Conservation (phyloP, 2,329 filamentous ascomycete genomes). For the Colletotrichum liriopes region DNA sequence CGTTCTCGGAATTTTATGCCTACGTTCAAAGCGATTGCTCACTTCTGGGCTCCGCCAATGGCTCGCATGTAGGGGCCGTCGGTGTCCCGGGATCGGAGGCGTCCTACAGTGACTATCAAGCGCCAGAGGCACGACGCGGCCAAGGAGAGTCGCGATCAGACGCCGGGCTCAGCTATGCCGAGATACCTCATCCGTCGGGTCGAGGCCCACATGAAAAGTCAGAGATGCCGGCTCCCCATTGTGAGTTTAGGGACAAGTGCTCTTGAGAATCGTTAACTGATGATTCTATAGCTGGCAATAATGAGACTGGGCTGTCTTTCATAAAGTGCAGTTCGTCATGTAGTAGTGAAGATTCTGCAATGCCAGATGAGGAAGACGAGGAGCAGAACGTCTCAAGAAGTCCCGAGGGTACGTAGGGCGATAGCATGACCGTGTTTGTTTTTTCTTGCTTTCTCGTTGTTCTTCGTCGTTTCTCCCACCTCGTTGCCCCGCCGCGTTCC, state of each 20-base stretch:
- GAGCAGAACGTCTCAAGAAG: neutral
- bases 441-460: neutral
- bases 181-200: neutral
- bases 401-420: constrained; percentile 21
- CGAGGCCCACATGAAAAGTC: neutral
- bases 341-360: constrained; percentile 1
- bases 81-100: neutral
- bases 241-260: neutral
- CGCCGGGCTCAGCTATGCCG: neutral
- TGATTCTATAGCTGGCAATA: neutral
- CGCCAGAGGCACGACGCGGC: neutral
- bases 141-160: constrained; percentile 10
- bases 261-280: neutral
- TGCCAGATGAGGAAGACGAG: neutral
- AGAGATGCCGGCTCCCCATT: no score
- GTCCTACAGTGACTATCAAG: constrained; percentile 11
- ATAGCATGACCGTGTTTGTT: neutral
- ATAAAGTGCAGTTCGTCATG: neutral
- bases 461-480: neutral
- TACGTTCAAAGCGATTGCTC: constrained; percentile 26
- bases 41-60: neutral
- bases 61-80: neutral
- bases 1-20: constrained; percentile 34
- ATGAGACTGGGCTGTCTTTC: neutral
- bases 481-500: neutral